These are phyloP conservation scores for Backusella macrospora DNA, from an alignment of 192 early-diverging fungal species.

Conservation along the genomic window DNA sequence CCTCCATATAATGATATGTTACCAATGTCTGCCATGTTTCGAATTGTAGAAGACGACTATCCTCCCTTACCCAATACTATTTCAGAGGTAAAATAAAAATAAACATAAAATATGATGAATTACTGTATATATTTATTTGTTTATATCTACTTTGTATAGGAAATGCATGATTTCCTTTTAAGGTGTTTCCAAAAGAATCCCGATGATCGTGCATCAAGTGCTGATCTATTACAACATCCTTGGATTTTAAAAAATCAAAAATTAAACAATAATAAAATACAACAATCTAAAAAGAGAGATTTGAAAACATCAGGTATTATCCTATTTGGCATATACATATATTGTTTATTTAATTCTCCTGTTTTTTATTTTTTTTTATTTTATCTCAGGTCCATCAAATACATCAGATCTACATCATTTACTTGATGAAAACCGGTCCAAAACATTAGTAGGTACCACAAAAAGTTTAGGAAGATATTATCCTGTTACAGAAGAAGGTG, in stretches of 20 bases:
- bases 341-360: no score
- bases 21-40: slow-evolving; percentile 90
- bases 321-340: no score
- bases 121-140: background rate
- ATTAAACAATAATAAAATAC: background rate
- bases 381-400: background rate
- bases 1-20: slow-evolving; percentile 87
- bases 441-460: background rate
- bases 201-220: slow-evolving; percentile 68
- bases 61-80: slow-evolving; percentile 86
- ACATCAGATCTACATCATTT: background rate
- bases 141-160: slow-evolving; percentile 26
- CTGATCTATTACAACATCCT: slow-evolving; percentile 68
- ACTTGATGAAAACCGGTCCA: background rate
- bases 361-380: background rate
- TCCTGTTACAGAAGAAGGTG: background rate
- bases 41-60: slow-evolving; percentile 92
- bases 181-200: slow-evolving; percentile 87
- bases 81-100: slow-evolving; percentile 48
- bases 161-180: slow-evolving; percentile 79
- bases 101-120: background rate
- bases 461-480: slow-evolving; percentile 4
- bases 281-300: background rate
- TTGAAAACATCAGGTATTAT: background rate
- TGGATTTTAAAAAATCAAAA: slow-evolving; percentile 66